phyloP scores from a whole-genome alignment of 2,329 filamentous ascomycete species.

The Neofusicoccum laricinum region DNA sequence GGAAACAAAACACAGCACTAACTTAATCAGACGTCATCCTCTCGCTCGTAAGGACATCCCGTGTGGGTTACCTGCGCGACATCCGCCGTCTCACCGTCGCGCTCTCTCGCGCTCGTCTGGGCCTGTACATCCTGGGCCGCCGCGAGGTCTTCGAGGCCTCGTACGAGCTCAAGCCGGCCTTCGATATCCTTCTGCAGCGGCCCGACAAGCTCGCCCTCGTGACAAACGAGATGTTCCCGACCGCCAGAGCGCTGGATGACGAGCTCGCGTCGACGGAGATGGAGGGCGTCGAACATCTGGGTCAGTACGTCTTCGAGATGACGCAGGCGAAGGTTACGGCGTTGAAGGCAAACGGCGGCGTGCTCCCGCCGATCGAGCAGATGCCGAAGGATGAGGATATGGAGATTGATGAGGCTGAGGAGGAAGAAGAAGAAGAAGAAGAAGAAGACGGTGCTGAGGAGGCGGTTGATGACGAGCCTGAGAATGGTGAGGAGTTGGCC shows the following conservation, averaged over 20 bases:
- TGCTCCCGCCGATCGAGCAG: slow-evolving; percentile 30
- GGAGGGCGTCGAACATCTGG: slow-evolving; percentile 89
- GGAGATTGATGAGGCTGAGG: slow-evolving; percentile 33
- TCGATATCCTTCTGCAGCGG: slow-evolving; percentile 72
- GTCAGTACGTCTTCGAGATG: slow-evolving; percentile 97
- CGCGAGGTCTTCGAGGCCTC: slow-evolving; percentile 84
- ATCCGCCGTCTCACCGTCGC: slow-evolving; percentile 92
- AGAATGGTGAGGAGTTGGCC: neutral
- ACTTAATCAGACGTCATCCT: slow-evolving; percentile 75
- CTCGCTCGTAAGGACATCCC: slow-evolving; percentile 82
- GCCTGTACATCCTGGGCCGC: slow-evolving; percentile 87
- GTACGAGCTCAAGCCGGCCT: slow-evolving; percentile 83
- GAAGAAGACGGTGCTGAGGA: slow-evolving; percentile 35
- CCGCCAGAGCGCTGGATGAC: slow-evolving; percentile 52
- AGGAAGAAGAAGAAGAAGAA: slow-evolving; percentile 29
- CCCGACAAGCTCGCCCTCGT: slow-evolving; percentile 78
- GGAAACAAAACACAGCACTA: neutral
- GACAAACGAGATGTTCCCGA: slow-evolving; percentile 82
- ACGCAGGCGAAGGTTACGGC: slow-evolving; percentile 68
- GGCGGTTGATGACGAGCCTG: slow-evolving; percentile 64
- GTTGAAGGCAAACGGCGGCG: slow-evolving; percentile 45
- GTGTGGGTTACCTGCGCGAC: slow-evolving; percentile 89
- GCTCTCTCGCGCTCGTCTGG: slow-evolving; percentile 84
- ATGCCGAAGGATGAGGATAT: slow-evolving; percentile 28
- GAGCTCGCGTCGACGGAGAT: slow-evolving; percentile 66